Evolutionary conservation across 345 rosid genomes (phyloP).

Genomic region (Laguncularia racemosa): DNA sequence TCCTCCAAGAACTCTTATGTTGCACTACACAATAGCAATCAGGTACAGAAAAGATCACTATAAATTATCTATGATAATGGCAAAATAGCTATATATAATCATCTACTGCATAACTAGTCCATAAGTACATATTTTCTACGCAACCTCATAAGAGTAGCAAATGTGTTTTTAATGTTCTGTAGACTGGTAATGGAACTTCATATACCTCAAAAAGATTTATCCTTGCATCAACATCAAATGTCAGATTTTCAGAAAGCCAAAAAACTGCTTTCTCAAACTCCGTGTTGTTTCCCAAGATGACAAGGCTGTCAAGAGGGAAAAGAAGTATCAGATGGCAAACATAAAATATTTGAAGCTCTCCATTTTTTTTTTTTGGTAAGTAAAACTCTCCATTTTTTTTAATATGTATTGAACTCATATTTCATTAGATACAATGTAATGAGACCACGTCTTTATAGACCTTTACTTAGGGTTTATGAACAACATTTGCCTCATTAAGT

Average conservation of each 20-base stretch:
- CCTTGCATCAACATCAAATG: slow-evolving; percentile 78
- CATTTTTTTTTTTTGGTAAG: too few species aligned
- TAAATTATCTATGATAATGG: slow-evolving; percentile 2
- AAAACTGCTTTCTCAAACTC: slow-evolving; percentile 74
- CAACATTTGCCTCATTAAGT: too few species aligned
- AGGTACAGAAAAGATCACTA: slow-evolving; percentile 21
- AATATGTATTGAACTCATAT: too few species aligned
- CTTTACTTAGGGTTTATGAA: too few species aligned
- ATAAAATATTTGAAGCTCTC: neutral
- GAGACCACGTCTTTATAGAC: too few species aligned
- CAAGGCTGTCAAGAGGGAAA: slow-evolving; percentile 49
- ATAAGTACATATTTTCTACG: too few species aligned
- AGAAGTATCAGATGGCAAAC: neutral
- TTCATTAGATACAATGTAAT: too few species aligned
- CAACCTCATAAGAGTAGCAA: too few species aligned
- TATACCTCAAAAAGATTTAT: slow-evolving; percentile 90
- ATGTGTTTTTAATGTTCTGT: neutral
- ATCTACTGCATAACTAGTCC: too few species aligned
- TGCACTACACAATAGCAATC: slow-evolving; percentile 61
- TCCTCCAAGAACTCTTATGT: slow-evolving; percentile 98
- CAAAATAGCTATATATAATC: neutral
- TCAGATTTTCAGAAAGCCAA: slow-evolving; percentile 85
- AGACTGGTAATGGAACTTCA: neutral
- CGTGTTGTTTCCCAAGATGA: slow-evolving; percentile 77
- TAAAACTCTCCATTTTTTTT: too few species aligned